Base-by-base conservation (phyloP, 495 filamentous ascomycete genomes). In the Penicillium pancosmium region DNA sequence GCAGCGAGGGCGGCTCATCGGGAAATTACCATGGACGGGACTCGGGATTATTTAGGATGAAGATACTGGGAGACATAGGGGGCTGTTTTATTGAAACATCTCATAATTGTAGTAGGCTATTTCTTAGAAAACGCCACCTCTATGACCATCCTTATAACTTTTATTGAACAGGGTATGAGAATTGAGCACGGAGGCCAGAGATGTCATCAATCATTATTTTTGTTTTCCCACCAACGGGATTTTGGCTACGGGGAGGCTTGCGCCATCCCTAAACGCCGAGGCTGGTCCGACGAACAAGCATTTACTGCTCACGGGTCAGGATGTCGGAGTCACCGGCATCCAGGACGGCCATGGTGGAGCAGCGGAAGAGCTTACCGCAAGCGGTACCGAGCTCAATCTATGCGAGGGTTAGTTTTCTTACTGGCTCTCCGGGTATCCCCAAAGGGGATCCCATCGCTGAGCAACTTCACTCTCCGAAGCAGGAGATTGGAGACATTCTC, bases 281-380 rank as follows among this genome's bases (percentile, higher is more conserved):
- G 46, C 46, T 48, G 46, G 46, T 48, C 46, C 23, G n/a, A 48
- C 8, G 21, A 27, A n/a, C 46, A 48, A 6, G 49, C 52, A 54
- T 59, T 66, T 66, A 66, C 27, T 60, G 60, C 52, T 66, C 63
- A 56, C 56, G 60, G 64, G 61, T 67, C 21, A 98, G 83, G 78
- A 98, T 97, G 81, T 98, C 93, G 55, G 90, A 94, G 86, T 98
- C 94, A 89, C 94, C 94, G 77, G 93, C 92, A 80, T 98, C 94
- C 50, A 98, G 79, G 74, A 98, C 87, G 59, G 93, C 87, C 91
- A 98, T 96, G 73, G 92, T 95, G 49, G 88, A 91, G 85, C 92
- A 96, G 64, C 80, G 73, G 73, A 75, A 81, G 65, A 96, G 86
- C 78, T 95, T 95, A 78, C 92, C 92, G 78, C 90, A 91, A 50